Conservation (phyloP, 495 filamentous ascomycete species). For the Annulohypoxylon maeteangense region DNA sequence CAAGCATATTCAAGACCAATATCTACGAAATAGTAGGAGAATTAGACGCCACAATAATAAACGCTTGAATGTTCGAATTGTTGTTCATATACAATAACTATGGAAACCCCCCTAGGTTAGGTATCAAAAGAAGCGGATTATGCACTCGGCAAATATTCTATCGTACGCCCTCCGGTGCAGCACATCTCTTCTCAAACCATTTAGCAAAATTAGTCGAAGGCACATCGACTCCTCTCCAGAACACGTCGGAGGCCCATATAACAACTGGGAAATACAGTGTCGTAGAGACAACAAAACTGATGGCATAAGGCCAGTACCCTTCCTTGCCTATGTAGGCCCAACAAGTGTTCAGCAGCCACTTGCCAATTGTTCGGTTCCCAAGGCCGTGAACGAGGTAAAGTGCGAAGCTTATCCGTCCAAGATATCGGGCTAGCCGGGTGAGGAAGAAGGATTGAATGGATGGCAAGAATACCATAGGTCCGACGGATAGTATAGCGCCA, state of each 20-base stretch:
- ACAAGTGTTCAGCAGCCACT: conserved; percentile 62
- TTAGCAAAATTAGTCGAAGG: conserved; percentile 66
- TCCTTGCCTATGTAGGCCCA: conserved; percentile 65
- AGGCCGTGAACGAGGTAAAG: conserved; percentile 69
- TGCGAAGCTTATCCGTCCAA: conserved; percentile 66
- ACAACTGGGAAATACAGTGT: conserved; percentile 60
- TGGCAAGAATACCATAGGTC: conserved; percentile 60
- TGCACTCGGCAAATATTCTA: conserved; percentile 3
- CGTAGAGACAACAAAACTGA: conserved; percentile 61
- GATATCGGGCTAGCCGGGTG: conserved; percentile 63
- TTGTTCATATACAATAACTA: neutral
- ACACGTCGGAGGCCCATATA: conserved; percentile 68
- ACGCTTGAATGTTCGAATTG: neutral
- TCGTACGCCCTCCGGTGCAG: conserved; percentile 17
- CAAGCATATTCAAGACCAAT: neutral
- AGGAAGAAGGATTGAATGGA: conserved; percentile 63
- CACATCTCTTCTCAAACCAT: conserved; percentile 59
- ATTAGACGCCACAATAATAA: neutral
- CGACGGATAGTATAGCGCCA: conserved; percentile 63
- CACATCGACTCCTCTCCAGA: conserved; percentile 66
- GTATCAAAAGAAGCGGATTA: neutral
- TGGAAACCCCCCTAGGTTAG: neutral
- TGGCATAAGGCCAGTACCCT: conserved; percentile 58
- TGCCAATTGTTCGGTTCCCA: conserved; percentile 63
- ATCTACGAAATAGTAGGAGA: neutral